A percentile compares a stretch with the other conserved stretches of the same genome.
Evolutionary conservation across 192 early-diverging fungal species (phyloP).

Genomic region (Gryganskiella cystojenkinii): DNA sequence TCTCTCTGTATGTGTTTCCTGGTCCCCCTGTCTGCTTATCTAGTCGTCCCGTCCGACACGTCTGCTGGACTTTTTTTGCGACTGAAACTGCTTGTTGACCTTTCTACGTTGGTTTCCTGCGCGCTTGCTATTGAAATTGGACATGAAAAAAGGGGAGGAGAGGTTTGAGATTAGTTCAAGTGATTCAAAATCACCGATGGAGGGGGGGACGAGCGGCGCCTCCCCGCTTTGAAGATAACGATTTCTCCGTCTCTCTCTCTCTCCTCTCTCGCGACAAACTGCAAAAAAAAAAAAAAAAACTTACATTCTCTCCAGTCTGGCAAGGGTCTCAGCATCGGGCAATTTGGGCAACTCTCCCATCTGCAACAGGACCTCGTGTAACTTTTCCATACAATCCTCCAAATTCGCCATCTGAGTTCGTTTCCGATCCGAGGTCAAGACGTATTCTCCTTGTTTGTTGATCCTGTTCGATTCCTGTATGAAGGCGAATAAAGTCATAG

Average conservation of each 20-base stretch:
- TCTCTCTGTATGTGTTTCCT: too few species aligned
- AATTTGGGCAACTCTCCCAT: conserved; percentile 76
- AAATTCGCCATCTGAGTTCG: conserved; percentile 81
- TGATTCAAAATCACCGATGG: too few species aligned
- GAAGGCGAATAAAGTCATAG: neutral
- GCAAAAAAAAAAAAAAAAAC: conserved; percentile 22
- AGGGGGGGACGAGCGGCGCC: too few species aligned
- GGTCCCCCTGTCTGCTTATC: too few species aligned
- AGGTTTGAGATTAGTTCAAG: too few species aligned
- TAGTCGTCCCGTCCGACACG: conserved; percentile 61
- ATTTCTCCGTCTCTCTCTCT: neutral
- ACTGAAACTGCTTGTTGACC: conserved; percentile 70
- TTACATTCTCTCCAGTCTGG: conserved; percentile 70
- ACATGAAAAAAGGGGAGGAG: neutral
- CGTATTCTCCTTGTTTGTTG: conserved; percentile 78
- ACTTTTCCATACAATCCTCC: conserved; percentile 82
- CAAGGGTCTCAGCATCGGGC: conserved; percentile 69
- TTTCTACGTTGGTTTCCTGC: conserved; percentile 68
- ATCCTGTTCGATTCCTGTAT: conserved; percentile 63
- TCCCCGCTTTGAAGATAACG: too few species aligned
- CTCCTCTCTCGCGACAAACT: too few species aligned
- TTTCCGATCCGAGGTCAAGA: conserved; percentile 80
- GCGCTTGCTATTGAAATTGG: conserved; percentile 53
- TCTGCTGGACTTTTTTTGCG: conserved; percentile 72
- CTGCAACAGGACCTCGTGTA: conserved; percentile 65